Evolutionary conservation across 768 basidiomycete species (phyloP).

Genomic region (Heimioporus sp.): DNA sequence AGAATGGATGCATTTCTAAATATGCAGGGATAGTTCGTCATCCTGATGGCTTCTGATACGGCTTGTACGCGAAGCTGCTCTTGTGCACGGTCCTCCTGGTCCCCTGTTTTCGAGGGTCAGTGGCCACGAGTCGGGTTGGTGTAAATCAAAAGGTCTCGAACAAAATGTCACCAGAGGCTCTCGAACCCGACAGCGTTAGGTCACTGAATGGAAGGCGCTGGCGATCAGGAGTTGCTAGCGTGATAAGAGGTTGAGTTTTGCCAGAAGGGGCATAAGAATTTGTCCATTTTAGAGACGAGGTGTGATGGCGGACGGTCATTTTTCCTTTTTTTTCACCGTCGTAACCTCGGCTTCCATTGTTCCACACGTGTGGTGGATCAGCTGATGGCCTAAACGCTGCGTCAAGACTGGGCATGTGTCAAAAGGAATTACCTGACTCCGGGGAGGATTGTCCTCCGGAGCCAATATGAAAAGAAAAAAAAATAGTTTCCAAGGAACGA

Average conservation of each 20-base stretch:
- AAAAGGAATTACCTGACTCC: constrained; percentile 23
- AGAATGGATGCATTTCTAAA: constrained; percentile 26
- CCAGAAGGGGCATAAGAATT: constrained; percentile 23
- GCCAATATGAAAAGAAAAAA: constrained; percentile 27
- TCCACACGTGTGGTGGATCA: constrained; percentile 29
- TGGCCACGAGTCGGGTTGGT: constrained; percentile 11
- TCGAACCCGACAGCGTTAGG: constrained; percentile 19
- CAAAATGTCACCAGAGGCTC: constrained; percentile 7
- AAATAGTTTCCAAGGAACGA: constrained; percentile 27
- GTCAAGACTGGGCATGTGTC: constrained; percentile 18
- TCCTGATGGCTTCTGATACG: constrained; percentile 24
- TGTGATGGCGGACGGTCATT: constrained; percentile 14
- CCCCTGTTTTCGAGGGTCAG: constrained; percentile 21
- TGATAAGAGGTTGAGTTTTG: constrained; percentile 20
- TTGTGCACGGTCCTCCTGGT: background rate
- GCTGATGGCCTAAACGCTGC: constrained; percentile 19
- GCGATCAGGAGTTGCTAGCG: constrained; percentile 22
- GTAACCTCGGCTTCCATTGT: constrained; percentile 31
- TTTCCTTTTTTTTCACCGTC: constrained; percentile 23
- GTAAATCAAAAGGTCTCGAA: constrained; percentile 18
- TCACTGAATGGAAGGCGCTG: constrained; percentile 31
- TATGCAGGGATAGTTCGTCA: constrained; percentile 13
- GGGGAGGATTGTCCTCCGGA: constrained; percentile 23
- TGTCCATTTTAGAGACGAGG: constrained; percentile 19
- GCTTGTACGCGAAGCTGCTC: constrained; percentile 1